Percentiles rank a stretch among this genome's conserved stretches.
Evolutionary conservation across 169 alveolate genomes (phyloP).

Genomic region (Ichthyophthirius multifiliis): DNA sequence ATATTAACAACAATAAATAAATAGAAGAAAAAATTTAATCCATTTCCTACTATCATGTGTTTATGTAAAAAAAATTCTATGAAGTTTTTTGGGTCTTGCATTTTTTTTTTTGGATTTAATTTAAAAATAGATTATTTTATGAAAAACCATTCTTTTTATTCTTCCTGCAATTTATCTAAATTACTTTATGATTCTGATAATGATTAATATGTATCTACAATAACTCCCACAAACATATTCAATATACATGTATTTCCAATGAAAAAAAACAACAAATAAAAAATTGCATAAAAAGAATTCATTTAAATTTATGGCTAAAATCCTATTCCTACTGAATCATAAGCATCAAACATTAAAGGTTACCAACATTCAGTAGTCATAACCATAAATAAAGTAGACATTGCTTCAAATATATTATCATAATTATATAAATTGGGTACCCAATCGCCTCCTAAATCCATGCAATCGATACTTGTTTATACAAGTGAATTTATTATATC

Average conservation of each 20-base stretch:
- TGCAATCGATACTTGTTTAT: background rate
- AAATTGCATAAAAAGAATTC: background rate
- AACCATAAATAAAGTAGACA: background rate
- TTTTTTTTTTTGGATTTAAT: background rate
- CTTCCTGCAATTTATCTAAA: background rate
- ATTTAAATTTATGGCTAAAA: background rate
- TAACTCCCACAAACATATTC: constrained; percentile 31
- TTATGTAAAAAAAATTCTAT: no score
- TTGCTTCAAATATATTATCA: background rate
- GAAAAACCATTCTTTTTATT: constrained; percentile 20
- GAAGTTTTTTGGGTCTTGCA: no score
- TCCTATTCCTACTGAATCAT: background rate
- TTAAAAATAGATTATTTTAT: constrained; percentile 7
- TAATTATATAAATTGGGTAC: background rate
- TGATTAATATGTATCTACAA: constrained; percentile 16
- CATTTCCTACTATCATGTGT: no score
- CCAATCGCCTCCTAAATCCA: constrained; percentile 10
- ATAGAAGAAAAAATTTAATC: no score
- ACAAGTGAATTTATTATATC: no score
- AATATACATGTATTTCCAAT: constrained; percentile 27
- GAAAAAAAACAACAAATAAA: background rate
- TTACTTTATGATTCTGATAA: background rate
- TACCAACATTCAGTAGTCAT: background rate
- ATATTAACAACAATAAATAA: no score
- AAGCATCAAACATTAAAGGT: background rate